Percentiles rank a stretch among this genome's conserved stretches.
These are phyloP conservation scores for Hypoxylon rickii DNA, from an alignment of 495 filamentous ascomycete species.

Conservation along the genomic window DNA sequence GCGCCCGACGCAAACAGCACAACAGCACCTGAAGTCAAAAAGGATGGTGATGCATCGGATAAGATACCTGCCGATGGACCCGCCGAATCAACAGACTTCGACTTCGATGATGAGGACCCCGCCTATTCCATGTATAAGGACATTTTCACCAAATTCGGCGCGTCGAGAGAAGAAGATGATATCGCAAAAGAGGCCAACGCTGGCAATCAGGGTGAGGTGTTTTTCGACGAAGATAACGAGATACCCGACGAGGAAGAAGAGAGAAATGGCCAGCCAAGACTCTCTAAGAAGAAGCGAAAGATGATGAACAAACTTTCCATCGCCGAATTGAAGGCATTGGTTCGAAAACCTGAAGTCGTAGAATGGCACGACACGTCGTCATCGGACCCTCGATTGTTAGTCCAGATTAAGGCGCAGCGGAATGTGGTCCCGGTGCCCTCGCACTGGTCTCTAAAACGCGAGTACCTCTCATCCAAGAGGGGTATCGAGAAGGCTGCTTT, in stretches of 20 bases:
- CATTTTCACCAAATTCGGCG: conserved; percentile 74
- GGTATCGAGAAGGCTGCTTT: conserved; percentile 96
- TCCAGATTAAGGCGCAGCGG: conserved; percentile 91
- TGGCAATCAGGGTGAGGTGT: conserved; percentile 83
- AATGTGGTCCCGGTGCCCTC: conserved; percentile 94
- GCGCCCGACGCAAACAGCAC: conserved; percentile 28
- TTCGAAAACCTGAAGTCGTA: conserved; percentile 88
- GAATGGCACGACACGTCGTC: conserved; percentile 98
- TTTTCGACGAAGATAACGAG: conserved; percentile 83
- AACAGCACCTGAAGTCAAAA: conserved; percentile 47
- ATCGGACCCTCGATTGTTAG: conserved; percentile 82
- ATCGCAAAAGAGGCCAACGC: conserved; percentile 66
- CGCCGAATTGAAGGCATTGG: conserved; percentile 90
- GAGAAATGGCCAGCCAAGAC: conserved; percentile 62
- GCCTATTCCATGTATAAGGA: conserved; percentile 81
- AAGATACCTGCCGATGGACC: conserved; percentile 52
- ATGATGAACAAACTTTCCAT: conserved; percentile 89
- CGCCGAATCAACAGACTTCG: conserved; percentile 32
- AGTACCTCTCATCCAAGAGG: conserved; percentile 94
- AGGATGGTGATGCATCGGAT: conserved; percentile 39
- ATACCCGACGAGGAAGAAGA: conserved; percentile 87
- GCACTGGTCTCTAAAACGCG: conserved; percentile 94
- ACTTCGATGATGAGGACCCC: conserved; percentile 70
- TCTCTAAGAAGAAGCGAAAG: conserved; percentile 94
- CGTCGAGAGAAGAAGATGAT: conserved; percentile 54